Evolutionary conservation across 441 rosid species (phyloP).

Genomic region (Isatis lusitanica): DNA sequence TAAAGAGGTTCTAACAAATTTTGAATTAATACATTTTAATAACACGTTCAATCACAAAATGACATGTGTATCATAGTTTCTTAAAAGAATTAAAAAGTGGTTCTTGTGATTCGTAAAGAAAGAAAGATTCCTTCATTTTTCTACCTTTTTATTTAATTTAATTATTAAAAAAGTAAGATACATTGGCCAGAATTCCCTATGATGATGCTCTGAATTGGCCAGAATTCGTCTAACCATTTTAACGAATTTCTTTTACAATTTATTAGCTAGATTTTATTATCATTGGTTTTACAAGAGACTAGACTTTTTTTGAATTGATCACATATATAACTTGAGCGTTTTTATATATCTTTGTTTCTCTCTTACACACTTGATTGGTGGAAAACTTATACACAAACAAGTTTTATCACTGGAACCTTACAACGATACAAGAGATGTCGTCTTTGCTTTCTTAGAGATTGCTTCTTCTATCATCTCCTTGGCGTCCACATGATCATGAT

Average conservation of each 20-base stretch:
- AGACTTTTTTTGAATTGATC: neutral
- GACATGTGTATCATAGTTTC: too few species aligned
- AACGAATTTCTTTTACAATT: neutral
- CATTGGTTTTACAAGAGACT: neutral
- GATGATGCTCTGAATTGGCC: too few species aligned
- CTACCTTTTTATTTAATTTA: too few species aligned
- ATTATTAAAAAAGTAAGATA: too few species aligned
- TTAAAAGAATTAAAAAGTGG: too few species aligned
- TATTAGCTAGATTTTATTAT: neutral
- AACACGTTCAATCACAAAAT: too few species aligned
- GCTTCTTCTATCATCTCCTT: constrained; percentile 63
- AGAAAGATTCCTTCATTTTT: too few species aligned
- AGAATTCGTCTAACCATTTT: too few species aligned
- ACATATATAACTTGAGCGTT: neutral
- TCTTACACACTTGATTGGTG: neutral
- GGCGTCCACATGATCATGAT: constrained; percentile 63
- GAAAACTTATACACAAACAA: neutral
- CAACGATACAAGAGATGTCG: constrained; percentile 77
- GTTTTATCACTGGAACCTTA: constrained; percentile 35
- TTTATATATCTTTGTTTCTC: neutral
- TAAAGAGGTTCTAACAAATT: too few species aligned
- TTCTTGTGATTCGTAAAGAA: too few species aligned
- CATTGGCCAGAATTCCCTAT: too few species aligned
- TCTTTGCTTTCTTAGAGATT: constrained; percentile 62
- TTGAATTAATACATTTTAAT: too few species aligned